These are phyloP conservation scores for Besnoitia besnoiti DNA, from an alignment of 169 alveolate genomes.

Conservation along the genomic window DNA sequence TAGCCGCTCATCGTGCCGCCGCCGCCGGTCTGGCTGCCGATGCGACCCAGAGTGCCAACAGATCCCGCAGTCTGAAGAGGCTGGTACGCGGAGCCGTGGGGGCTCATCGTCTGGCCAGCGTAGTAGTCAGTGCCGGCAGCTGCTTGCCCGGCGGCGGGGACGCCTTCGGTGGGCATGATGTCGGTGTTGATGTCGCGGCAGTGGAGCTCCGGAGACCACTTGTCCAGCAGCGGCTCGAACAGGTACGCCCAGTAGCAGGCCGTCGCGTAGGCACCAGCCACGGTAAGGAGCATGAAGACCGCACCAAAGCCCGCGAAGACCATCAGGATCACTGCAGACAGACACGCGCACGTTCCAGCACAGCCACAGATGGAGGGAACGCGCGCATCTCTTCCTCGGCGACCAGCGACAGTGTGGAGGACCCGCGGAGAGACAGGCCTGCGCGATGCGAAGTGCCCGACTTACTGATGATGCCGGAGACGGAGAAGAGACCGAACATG, in stretches of 20 bases:
- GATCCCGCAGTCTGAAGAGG: background rate
- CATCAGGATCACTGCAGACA: conserved; percentile 79
- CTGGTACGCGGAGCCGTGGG: background rate
- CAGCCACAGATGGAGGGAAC: background rate
- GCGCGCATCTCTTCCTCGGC: background rate
- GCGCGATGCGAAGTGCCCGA: background rate
- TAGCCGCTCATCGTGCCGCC: background rate
- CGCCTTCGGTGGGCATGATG: conserved; percentile 48
- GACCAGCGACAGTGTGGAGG: background rate
- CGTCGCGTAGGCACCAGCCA: conserved; percentile 75
- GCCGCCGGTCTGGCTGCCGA: background rate
- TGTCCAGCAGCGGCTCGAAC: conserved; percentile 86
- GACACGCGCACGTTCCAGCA: background rate
- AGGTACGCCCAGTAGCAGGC: conserved; percentile 85
- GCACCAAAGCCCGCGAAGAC: conserved; percentile 89
- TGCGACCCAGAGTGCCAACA: background rate
- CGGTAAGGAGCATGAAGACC: conserved; percentile 80
- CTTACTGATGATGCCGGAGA: conserved; percentile 83
- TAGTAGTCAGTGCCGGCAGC: background rate
- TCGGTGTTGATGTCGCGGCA: conserved; percentile 82
- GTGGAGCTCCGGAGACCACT: conserved; percentile 88
- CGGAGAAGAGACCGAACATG: conserved; percentile 79
- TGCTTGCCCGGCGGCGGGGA: background rate
- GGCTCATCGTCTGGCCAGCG: background rate
- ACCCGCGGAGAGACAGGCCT: background rate